These are phyloP conservation scores for Xylogone sp. DNA, from an alignment of 2,329 filamentous ascomycete genomes.

Conservation along the genomic window DNA sequence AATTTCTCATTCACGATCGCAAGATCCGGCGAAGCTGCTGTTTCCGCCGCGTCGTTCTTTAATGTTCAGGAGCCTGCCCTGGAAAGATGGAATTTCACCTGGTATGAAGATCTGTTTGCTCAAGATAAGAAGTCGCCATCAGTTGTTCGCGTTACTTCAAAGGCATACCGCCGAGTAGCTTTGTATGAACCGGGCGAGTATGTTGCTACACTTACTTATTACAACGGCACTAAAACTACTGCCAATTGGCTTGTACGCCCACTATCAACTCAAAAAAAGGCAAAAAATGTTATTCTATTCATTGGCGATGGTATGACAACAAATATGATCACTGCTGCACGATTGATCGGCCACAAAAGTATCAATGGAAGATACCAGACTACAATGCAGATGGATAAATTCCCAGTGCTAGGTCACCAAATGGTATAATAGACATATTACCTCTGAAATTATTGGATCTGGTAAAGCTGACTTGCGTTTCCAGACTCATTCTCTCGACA, in stretches of 20 bases:
- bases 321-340: slow-evolving; percentile 77
- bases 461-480: too few relatives aligned
- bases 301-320: slow-evolving; percentile 71
- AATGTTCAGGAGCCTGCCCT: slow-evolving; percentile 64
- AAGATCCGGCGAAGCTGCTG: slow-evolving; percentile 53
- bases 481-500: slow-evolving; percentile 75
- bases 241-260: slow-evolving; percentile 77
- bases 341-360: slow-evolving; percentile 75
- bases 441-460: too few relatives aligned
- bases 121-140: slow-evolving; percentile 65
- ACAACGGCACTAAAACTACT: slow-evolving; percentile 65
- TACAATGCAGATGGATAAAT: slow-evolving; percentile 73
- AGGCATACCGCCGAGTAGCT: slow-evolving; percentile 71
- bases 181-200: slow-evolving; percentile 79
- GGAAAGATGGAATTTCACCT: slow-evolving; percentile 80
- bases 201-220: slow-evolving; percentile 71
- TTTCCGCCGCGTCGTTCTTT: slow-evolving; percentile 64
- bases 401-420: slow-evolving; percentile 81
- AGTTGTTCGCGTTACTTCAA: slow-evolving; percentile 75
- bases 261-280: slow-evolving; percentile 63
- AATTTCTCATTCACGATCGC: slow-evolving; percentile 72
- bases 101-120: slow-evolving; percentile 82
- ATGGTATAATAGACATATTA: slow-evolving; percentile 50
- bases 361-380: slow-evolving; percentile 83
- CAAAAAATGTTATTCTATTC: slow-evolving; percentile 84